phyloP scores from a whole-genome alignment of 176 grass and related monocot species.

The maize (Zea mays) region Zm-B73-REFERENCE-NAM-5.0 NC_050097.1:116650001-116650500 shows the following conservation, averaged over 20 bases:
- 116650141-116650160: conserved; percentile 87
- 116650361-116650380: conserved; percentile 96
- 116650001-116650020: conserved; percentile 78
- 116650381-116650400: conserved; percentile 54
- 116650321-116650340: conserved; percentile 87
- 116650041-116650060: conserved; percentile 91
- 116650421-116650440: not conserved
- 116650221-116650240: conserved; percentile 49
- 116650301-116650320: conserved; percentile 94
- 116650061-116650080: conserved; percentile 88
- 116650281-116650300: conserved; percentile 94
- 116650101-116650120: conserved; percentile 82
- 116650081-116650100: conserved; percentile 84
- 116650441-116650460: not conserved
- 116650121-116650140: conserved; percentile 73
- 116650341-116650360: conserved; percentile 89
- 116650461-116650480: not conserved
- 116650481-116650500: conserved; percentile 4
- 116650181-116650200: not conserved
- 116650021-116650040: conserved; percentile 71
- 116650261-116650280: conserved; percentile 83
- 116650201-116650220: conserved; percentile 1
- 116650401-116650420: not conserved
- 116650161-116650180: not conserved
- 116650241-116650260: conserved; percentile 80